Evolutionary conservation across 140 eudicot species (phyloP), one percentile per base, ranked within the genome.

Genomic region (Bidens hawaiensis): DNA sequence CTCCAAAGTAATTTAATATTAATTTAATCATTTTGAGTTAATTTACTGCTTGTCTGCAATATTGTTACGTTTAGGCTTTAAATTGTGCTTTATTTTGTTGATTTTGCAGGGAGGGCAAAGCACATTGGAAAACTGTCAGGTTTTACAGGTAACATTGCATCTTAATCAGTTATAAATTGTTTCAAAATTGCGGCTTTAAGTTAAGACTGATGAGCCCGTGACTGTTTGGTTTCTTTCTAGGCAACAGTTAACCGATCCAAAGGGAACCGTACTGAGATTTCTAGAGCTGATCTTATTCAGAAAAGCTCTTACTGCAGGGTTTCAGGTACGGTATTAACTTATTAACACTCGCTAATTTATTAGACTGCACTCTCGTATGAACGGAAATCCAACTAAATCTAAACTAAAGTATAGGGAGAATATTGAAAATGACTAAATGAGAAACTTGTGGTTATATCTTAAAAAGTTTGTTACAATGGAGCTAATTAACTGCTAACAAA

Each of bases 191-290:
- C 11, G 10, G 12, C 18, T 26, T 45, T 25, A 14, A 25, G 21
- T 22, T 62, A 63, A 51, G 64, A 26, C 62, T 54, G 40, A 50
- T n/a, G 52, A 14, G 31, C 33, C 19, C 34, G 36, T 25, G 54
- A 25, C 9, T 22, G 55, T 67, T 67, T 76, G 31, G 55, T 67
- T 67, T 76, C 63, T 7, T 57, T 68, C 40, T 72, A 81, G 94
- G 94, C 95, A 56, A 81, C 90, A 25, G 95, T 79, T 57, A 90
- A 87, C 68, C 85, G 97, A 53, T 82, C 95, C 19, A 86, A 86
- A 72, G 95, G 94, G 55, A 81, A 83, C 50, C 94, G 94, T 4
- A 90, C 90, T 8, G 94, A 79, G 82, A 67, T 83, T 43, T 79
- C 94, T 40, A 79, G 69, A 81, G 81, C 90, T 41, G 96, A 83